These are phyloP conservation scores for Pholiota molesta DNA, from an alignment of 768 basidiomycete genomes.

Conservation along the genomic window DNA sequence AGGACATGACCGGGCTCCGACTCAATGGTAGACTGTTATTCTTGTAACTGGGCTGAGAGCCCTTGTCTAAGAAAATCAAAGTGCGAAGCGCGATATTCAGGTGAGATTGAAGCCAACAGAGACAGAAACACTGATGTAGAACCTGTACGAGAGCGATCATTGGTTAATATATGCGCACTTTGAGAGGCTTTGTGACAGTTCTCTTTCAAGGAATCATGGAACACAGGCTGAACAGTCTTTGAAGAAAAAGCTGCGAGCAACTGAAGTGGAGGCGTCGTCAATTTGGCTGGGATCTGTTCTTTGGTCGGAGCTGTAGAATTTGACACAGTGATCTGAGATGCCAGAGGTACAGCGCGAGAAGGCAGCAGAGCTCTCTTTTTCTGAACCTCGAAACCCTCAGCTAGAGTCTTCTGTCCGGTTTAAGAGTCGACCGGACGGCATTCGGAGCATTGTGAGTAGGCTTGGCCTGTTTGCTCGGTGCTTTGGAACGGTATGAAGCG, in stretches of 20 bases:
- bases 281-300: background rate
- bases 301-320: background rate
- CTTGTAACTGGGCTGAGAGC: background rate
- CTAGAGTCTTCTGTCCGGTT: constrained; percentile 31
- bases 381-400: constrained; percentile 47
- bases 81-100: background rate
- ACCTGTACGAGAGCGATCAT: background rate
- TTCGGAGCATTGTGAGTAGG: background rate
- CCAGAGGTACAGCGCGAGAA: background rate
- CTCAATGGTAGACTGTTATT: background rate
- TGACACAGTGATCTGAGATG: background rate
- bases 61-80: background rate
- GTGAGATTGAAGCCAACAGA: background rate
- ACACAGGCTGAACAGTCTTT: background rate
- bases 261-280: background rate
- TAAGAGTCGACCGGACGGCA: background rate
- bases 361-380: background rate
- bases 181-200: background rate
- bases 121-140: background rate
- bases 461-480: background rate
- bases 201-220: background rate
- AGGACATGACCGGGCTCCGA: background rate
- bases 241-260: background rate
- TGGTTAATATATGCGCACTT: constrained; percentile 16
- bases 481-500: constrained; percentile 52